A percentile compares a stretch with the other conserved stretches of the same genome.
phyloP scores from a whole-genome alignment of 495 filamentous ascomycete genomes.

The Penicillium cataractarum region DNA sequence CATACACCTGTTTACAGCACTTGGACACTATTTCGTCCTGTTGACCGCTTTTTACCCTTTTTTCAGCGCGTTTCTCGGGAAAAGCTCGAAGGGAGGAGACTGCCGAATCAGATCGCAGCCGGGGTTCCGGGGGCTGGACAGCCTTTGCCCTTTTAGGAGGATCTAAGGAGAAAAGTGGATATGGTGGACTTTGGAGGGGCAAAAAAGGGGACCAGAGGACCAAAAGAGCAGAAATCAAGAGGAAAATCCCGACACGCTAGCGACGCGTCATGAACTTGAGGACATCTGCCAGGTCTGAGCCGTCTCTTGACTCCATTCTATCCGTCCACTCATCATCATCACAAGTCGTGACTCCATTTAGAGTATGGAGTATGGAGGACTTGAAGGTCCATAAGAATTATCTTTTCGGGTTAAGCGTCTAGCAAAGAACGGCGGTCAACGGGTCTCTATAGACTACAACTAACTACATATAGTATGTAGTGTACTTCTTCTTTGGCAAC shows the following conservation, averaged over 20 bases:
- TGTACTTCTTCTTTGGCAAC: background rate
- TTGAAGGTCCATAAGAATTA: background rate
- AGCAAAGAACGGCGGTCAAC: constrained; percentile 27
- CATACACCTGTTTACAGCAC: background rate
- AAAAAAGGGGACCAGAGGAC: background rate
- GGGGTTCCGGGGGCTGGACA: constrained; percentile 1
- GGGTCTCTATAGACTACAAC: background rate
- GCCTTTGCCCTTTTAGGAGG: background rate
- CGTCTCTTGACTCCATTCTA: constrained; percentile 6
- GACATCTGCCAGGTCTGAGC: constrained; percentile 6
- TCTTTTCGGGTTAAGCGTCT: constrained; percentile 11
- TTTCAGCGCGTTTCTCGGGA: constrained; percentile 35
- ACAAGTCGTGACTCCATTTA: background rate
- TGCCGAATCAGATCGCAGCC: constrained; percentile 9
- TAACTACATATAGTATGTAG: background rate
- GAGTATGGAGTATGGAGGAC: background rate
- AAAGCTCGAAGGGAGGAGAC: constrained; percentile 9
- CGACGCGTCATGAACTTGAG: constrained; percentile 26
- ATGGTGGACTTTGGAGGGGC: constrained; percentile 3
- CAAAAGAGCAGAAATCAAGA: background rate
- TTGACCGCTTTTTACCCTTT: constrained; percentile 25
- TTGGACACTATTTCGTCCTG: background rate
- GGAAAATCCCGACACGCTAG: background rate
- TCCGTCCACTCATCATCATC: constrained; percentile 2
- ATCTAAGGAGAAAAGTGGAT: background rate